Evolutionary conservation across 2,329 filamentous ascomycete species (phyloP).

Genomic region (Microdochium bolleyi): DNA sequence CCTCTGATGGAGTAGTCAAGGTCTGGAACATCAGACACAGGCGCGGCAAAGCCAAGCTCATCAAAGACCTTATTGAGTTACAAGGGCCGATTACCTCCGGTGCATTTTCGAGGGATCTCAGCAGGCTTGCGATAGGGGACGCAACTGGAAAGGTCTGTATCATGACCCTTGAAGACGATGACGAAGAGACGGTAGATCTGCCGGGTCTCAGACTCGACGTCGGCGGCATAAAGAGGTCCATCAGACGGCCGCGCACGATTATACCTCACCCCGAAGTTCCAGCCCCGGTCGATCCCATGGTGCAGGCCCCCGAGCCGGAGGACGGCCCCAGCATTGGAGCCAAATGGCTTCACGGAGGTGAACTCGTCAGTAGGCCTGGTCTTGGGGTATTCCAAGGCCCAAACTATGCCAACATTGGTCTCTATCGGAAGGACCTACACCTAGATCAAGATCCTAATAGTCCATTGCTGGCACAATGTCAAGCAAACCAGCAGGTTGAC

Average conservation of each 20-base stretch:
- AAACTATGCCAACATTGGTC: conserved; percentile 33
- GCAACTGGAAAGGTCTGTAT: conserved; percentile 53
- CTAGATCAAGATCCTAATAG: conserved; percentile 28
- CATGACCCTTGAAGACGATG: conserved; percentile 37
- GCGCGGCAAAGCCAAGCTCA: conserved; percentile 33
- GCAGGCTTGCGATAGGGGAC: conserved; percentile 51
- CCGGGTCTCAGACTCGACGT: conserved; percentile 22
- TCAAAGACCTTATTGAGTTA: conserved; percentile 45
- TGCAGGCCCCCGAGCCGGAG: conserved; percentile 7
- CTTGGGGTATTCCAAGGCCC: conserved; percentile 50
- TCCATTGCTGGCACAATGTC: conserved; percentile 29
- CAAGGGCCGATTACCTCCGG: conserved; percentile 50
- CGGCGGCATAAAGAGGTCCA: conserved; percentile 16
- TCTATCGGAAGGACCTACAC: conserved; percentile 43
- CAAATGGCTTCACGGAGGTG: conserved; percentile 27
- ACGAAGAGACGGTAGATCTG: conserved; percentile 24
- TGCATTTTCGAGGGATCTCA: conserved; percentile 47
- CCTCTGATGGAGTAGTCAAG: conserved; percentile 54
- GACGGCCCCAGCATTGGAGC: neutral
- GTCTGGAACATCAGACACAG: conserved; percentile 45
- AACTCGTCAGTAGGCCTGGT: conserved; percentile 24
- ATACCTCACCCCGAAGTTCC: conserved; percentile 42
- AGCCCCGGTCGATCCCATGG: conserved; percentile 20
- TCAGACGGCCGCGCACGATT: conserved; percentile 38
- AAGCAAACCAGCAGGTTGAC: neutral